Evolutionary conservation across 345 rosid species (phyloP), one percentile per base, ranked within the genome.

Genomic region (Rubroshorea leprosula): DNA sequence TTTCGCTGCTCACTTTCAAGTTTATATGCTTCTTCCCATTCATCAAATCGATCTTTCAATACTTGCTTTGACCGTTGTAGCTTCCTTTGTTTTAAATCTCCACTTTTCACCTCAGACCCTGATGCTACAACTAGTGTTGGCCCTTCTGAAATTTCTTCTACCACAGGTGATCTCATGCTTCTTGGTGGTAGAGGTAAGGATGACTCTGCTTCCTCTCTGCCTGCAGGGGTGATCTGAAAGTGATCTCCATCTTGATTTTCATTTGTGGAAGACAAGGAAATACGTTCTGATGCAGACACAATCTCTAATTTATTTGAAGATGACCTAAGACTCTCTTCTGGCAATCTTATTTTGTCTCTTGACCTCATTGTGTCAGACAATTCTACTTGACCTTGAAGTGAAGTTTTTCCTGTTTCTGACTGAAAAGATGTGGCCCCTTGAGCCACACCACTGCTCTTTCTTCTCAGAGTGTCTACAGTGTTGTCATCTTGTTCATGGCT

Each of bases 21-120:
- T 58, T 50, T 64, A 66, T 82, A 83, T 31, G 97, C 99, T 67
- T 93, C 97, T 78, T 93, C 99, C 99, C 99, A 93, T 50, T 89
- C 96, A 58, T 89, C 97, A 76, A 87, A 93, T 67, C 77, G 83
- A 63, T 93, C 92, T 47, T 74, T 82, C 23, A 71, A 56, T 27
- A 89, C 89, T 68, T 89, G 97, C 64, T 74, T 78, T 50, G 72
- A 72, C 64, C 89, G 74, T 65, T 82, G 94, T 67, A 93, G 80
- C 72, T 62, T 89, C 75, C 84, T 85, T 62, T 67, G 89, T 72
- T 61, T 85, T 57, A 79, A 65, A 1, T 68, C 72, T 22, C 80
- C 76, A 49, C 66, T 80, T 51, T 68, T 69, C 25, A 54, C 72
- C 14, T 55, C 61, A 45, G 68, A 60, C 49, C 72, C 77, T 19